Evolutionary conservation across 2,329 filamentous ascomycete species (phyloP).

Genomic region (Lasiodiplodia theobromae): DNA sequence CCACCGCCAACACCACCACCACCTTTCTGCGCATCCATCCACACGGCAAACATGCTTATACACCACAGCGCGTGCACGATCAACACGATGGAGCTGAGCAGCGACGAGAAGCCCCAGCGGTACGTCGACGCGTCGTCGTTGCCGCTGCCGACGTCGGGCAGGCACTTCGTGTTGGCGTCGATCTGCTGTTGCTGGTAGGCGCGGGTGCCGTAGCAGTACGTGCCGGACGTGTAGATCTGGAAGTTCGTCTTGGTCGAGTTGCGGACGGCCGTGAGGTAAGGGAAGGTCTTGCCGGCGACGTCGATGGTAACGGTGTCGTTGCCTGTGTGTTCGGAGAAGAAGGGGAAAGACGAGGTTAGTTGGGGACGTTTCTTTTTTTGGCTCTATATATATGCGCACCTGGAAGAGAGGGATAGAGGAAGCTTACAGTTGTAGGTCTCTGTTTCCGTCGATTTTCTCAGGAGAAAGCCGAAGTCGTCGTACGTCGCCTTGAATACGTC

Average conservation of each 20-base stretch:
- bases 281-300: background rate
- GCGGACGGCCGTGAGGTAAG: background rate
- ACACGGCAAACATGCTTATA: slow-evolving; percentile 44
- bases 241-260: background rate
- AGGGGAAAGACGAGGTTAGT: background rate
- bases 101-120: slow-evolving; percentile 47
- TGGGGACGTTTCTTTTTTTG: background rate
- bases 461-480: background rate
- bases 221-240: slow-evolving; percentile 31
- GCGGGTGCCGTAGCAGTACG: background rate
- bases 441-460: background rate
- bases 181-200: slow-evolving; percentile 6
- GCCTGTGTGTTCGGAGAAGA: background rate
- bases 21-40: slow-evolving; percentile 42
- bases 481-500: background rate
- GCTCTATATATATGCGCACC: too few relatives aligned
- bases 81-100: slow-evolving; percentile 42
- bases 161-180: slow-evolving; percentile 34
- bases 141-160: slow-evolving; percentile 37
- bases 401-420: background rate
- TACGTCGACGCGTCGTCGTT: slow-evolving; percentile 34
- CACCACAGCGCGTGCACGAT: slow-evolving; percentile 42
- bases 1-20: slow-evolving; percentile 31
- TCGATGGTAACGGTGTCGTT: slow-evolving; percentile 32
- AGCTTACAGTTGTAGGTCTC: background rate